Evolutionary conservation across 164 flowering plant genomes (phyloP).

Genomic region (Nymphaea thermarum): DNA sequence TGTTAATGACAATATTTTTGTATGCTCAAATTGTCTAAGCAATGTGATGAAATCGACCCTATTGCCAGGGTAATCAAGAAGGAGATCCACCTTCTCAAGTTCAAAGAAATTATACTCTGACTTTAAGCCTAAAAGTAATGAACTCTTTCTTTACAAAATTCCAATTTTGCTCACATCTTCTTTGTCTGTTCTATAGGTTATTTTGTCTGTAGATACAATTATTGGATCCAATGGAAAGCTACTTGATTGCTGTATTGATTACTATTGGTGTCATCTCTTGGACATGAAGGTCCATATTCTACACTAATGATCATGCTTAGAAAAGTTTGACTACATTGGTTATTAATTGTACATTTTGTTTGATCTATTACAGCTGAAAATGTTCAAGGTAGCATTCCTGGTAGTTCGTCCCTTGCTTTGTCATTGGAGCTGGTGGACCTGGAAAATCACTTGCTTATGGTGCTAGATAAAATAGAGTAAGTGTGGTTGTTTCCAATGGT

Average conservation of each 20-base stretch:
- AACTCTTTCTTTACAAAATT: no score
- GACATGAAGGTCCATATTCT: conserved; percentile 24
- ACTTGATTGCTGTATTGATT: conserved; percentile 20
- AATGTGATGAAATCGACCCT: no score
- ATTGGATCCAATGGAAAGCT: conserved; percentile 58
- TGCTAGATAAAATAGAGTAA: conserved; percentile 42
- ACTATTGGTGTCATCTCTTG: conserved; percentile 50
- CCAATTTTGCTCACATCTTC: no score
- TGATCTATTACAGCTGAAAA: not conserved
- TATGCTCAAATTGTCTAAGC: no score
- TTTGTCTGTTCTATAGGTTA: conserved; percentile 18
- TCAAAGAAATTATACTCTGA: no score
- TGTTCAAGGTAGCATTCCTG: not conserved
- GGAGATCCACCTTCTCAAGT: no score
- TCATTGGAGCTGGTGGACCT: conserved; percentile 64
- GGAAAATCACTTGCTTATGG: conserved; percentile 65
- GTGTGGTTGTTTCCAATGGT: conserved; percentile 30
- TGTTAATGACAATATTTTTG: no score
- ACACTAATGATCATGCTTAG: not conserved
- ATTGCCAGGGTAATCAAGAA: no score
- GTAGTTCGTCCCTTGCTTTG: conserved; percentile 21
- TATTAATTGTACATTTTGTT: not conserved
- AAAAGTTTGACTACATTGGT: not conserved
- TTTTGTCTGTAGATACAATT: conserved; percentile 65
- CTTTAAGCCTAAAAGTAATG: no score